phyloP scores from a whole-genome alignment of 1,139 yeast species.

The Debaryomyces sp. region DNA sequence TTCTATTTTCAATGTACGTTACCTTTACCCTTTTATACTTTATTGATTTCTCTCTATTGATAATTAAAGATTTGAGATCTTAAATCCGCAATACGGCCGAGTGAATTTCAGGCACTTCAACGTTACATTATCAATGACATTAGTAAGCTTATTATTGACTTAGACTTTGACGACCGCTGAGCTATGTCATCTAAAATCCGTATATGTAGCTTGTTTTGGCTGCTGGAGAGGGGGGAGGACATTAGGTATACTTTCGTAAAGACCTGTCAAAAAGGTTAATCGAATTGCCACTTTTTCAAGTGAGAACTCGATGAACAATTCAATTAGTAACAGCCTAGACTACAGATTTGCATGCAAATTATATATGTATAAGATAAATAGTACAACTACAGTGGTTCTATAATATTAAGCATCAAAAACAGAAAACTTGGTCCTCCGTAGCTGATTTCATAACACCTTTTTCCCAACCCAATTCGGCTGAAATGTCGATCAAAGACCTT shows the following conservation, averaged over 20 bases:
- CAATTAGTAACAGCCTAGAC: no score
- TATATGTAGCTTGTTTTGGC: neutral
- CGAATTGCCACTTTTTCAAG: neutral
- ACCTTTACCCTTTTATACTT: neutral
- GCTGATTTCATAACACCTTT: constrained; percentile 51
- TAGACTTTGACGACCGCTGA: neutral
- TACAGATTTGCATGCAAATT: neutral
- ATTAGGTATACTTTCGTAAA: neutral
- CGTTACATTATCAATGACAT: neutral
- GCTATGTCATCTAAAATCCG: neutral
- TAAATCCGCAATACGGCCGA: neutral
- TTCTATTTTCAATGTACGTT: neutral
- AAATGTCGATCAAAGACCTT: constrained; percentile 46
- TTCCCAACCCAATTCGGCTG: constrained; percentile 66
- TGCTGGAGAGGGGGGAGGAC: no score
- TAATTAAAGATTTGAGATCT: neutral
- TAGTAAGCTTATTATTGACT: neutral
- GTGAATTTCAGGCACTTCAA: neutral
- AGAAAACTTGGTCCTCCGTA: constrained; percentile 69
- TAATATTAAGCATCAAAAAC: constrained; percentile 42
- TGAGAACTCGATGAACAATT: neutral
- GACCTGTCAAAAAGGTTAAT: neutral
- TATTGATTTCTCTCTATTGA: neutral
- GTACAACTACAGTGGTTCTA: neutral
- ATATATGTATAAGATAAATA: neutral